phyloP scores from a whole-genome alignment of 2,329 filamentous ascomycete genomes.

The Microsporum ferrugineum region DNA sequence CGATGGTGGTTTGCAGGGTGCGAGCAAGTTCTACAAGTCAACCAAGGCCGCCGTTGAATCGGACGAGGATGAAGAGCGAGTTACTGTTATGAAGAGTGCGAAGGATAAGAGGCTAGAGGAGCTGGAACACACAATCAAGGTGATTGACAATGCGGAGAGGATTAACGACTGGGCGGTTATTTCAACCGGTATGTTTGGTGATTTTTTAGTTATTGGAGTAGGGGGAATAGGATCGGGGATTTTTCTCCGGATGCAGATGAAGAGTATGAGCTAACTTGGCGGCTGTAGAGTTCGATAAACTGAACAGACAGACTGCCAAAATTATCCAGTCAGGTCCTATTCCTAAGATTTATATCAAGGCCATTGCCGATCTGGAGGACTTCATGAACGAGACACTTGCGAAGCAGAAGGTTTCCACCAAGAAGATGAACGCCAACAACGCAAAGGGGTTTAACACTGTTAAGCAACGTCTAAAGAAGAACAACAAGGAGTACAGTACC shows the following conservation, averaged over 20 bases:
- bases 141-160: constrained; percentile 94
- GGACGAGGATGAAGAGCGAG: constrained; percentile 74
- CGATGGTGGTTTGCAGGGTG: constrained; percentile 55
- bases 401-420: constrained; percentile 89
- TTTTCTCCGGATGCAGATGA: background rate
- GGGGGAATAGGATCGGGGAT: background rate
- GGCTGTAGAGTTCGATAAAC: constrained; percentile 74
- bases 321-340: constrained; percentile 63
- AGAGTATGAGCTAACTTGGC: background rate
- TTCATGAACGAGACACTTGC: constrained; percentile 85
- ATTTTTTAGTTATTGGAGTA: background rate
- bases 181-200: constrained; percentile 57
- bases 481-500: constrained; percentile 83
- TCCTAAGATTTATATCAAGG: constrained; percentile 87
- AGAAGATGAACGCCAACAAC: constrained; percentile 98
- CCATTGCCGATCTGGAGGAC: constrained; percentile 86
- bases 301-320: constrained; percentile 76
- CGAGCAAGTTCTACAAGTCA: constrained; percentile 67
- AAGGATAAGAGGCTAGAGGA: constrained; percentile 97
- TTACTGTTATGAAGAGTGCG: constrained; percentile 85
- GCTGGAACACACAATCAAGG: constrained; percentile 74
- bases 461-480: constrained; percentile 97
- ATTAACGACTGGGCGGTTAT: constrained; percentile 97
- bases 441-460: constrained; percentile 90
- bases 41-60: constrained; percentile 53